Evolutionary conservation across 1,284 basidiomycete genomes (phyloP), one percentile per base, ranked within the genome.

Genomic region (Boletellus sp.): DNA sequence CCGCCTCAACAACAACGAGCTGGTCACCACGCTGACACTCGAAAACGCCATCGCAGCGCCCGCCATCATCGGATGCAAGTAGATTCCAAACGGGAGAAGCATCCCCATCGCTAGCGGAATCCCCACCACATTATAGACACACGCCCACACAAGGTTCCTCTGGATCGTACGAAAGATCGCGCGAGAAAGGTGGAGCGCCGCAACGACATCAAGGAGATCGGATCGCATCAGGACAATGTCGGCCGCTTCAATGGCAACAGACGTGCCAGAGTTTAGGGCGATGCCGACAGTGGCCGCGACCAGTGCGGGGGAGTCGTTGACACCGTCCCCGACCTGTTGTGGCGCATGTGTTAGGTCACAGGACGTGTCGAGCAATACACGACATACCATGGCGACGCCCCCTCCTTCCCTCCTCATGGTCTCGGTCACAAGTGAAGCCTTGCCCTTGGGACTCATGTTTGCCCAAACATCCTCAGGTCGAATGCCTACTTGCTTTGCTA

Each of bases 71-170:
- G 96, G 96, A 60, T 95, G 96, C 62, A 99, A 80, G 67, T 94
- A 91, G 29, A 94, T 59, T 7, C 93, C 93, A 70, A 93, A 82
- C 0, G 96, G 96, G 13, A 99, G 73, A 69, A 99, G 85, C 40
- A 98, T 55, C 36, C 96, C 96, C 96, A 99, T 99, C 11, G 96
- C 96, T 30, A 99, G 80, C n/a, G 96, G 96, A 47, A 99, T 94
- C 53, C 94, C 91, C 50, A 97, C 69, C 20, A 96, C 58, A 64
- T 99, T 98, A 74, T 99, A 98, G 45, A 90, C 74, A 64, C 88
- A 92, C 17, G 93, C 94, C 92, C 94, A 96, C 43, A 92, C 66
- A 40, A 96, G 80, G 68, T 96, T 96, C 32, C 84, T 83, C 48
- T 73, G 81, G 72, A 99, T 99, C 55, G 94, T 92, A 26, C 76